Base-by-base conservation (phyloP, 148 eudicot genomes). In the Bassia scoparia region DNA sequence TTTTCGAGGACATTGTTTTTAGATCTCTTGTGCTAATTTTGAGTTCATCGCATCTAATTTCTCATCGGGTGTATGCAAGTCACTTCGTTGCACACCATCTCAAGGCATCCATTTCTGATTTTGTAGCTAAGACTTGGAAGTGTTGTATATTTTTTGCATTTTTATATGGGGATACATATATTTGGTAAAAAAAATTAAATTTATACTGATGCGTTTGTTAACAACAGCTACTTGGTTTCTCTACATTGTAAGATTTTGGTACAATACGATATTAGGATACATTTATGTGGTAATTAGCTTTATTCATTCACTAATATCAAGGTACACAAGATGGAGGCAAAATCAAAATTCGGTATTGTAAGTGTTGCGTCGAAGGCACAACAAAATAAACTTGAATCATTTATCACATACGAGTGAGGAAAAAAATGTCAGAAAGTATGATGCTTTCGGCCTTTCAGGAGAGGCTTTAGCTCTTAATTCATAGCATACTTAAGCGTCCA, bases 401-500 rank as follows among this genome's bases (percentile, higher is more conserved):
- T 48, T 29, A 8, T 50, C 69, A 73, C n/a, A n/a, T n/a, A n/a
- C n/a, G n/a, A n/a, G 9, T 50, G 46, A 34, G n/a, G 67, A 26
- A 60, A 9, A 11, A 9, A n/a, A 2, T 37, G 24, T n/a, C n/a
- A 46, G 6, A 15, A 59, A 27, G 52, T 11, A 29, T 43, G 75
- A 59, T 72, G 63, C 74, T 37, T 56, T 23, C 1, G n/a, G n/a
- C n/a, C n/a, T n/a, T n/a, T n/a, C n/a, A 41, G 48, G 44, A 60
- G 44, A 72, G 54, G 44, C 30, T 60, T 15, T 31, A 71, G 2
- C 5, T 12, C 24, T 61, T 66, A 80, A 53, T 75, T 80, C 82
- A 75, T 80, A 46, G 82, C 82, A 66, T 80, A 80, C 56, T 80
- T 80, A 44, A 44, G 53, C 11, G 82, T 75, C 82, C 82, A 80